These are phyloP conservation scores for Polytrichum formosum DNA, from an alignment of 225 moss, liverwort and hornwort species.

Conservation along the genomic window DNA sequence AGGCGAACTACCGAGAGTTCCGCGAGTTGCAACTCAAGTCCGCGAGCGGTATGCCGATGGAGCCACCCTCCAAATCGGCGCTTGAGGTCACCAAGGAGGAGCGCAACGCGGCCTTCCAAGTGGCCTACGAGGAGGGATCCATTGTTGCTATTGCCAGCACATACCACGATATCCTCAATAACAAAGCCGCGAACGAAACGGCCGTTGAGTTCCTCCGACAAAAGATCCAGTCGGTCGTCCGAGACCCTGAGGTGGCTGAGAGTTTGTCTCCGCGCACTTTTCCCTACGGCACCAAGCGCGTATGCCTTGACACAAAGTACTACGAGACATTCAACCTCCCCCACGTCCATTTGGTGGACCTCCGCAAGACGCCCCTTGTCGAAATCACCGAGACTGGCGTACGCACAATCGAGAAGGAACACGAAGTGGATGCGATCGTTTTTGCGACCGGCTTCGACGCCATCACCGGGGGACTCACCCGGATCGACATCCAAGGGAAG, in stretches of 20 bases:
- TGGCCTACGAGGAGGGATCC: not conserved
- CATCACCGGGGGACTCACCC: constrained; percentile 18
- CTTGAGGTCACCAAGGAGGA: constrained; percentile 18
- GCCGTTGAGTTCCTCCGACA: constrained; percentile 20
- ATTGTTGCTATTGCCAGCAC: no score
- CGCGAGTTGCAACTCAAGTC: constrained; percentile 11
- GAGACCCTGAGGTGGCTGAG: not conserved
- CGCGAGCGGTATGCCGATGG: not conserved
- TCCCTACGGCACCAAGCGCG: constrained; percentile 6
- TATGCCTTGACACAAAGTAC: constrained; percentile 18
- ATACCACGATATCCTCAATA: constrained; percentile 16
- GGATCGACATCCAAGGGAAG: constrained; percentile 25
- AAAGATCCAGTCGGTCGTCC: constrained; percentile 21
- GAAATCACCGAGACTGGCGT: constrained; percentile 10
- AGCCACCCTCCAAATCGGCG: constrained; percentile 13
- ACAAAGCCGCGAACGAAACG: constrained; percentile 25
- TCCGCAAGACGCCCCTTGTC: not conserved
- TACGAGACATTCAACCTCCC: constrained; percentile 13
- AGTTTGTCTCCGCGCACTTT: not conserved
- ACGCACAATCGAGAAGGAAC: constrained; percentile 16
- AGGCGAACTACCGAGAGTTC: constrained; percentile 7
- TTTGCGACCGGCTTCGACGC: constrained; percentile 40
- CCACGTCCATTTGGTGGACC: constrained; percentile 15
- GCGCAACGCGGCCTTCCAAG: constrained; percentile 21
- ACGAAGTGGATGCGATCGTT: constrained; percentile 23